Percentiles rank a stretch among this genome's conserved stretches.
These are phyloP conservation scores for Colletotrichum viniferum DNA, from an alignment of 2,329 filamentous ascomycete species.

Conservation along the genomic window DNA sequence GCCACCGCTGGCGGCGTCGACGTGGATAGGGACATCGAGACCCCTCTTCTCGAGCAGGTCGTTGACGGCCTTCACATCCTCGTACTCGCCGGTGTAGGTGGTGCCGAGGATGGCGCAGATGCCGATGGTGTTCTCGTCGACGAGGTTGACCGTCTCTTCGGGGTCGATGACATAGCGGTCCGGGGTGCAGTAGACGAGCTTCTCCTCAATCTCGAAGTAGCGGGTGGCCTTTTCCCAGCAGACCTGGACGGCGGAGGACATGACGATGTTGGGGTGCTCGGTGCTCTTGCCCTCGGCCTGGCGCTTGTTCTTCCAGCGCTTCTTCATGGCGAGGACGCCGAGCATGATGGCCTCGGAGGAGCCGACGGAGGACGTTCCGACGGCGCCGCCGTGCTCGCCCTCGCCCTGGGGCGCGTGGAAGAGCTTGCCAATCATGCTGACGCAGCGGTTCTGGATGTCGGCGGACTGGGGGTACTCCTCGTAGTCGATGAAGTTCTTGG, in stretches of 20 bases:
- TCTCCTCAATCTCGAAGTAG: conserved; percentile 94
- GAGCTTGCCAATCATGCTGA: conserved; percentile 87
- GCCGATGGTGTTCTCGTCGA: conserved; percentile 80
- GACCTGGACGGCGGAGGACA: conserved; percentile 95
- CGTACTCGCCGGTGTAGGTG: conserved; percentile 95
- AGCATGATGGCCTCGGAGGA: conserved; percentile 91
- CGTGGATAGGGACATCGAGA: conserved; percentile 86
- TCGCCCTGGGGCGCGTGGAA: conserved; percentile 75
- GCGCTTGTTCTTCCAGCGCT: conserved; percentile 87
- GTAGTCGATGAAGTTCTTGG: conserved; percentile 95
- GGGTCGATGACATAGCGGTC: conserved; percentile 70
- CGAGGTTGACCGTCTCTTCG: conserved; percentile 60
- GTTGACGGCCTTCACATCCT: conserved; percentile 91
- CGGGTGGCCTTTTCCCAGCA: conserved; percentile 94
- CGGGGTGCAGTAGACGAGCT: conserved; percentile 69
- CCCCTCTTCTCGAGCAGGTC: conserved; percentile 78
- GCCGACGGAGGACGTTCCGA: conserved; percentile 89
- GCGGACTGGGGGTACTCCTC: conserved; percentile 83
- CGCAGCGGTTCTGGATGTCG: conserved; percentile 90
- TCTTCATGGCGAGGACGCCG: conserved; percentile 89
- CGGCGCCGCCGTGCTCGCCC: conserved; percentile 62
- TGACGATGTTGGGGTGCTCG: conserved; percentile 88
- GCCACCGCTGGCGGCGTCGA: conserved; percentile 89
- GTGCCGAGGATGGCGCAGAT: conserved; percentile 92
- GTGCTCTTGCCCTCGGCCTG: conserved; percentile 81